These are phyloP conservation scores for Digitaria exilis DNA, from an alignment of 202 grass and related monocot species.

Conservation along the genomic window DNA sequence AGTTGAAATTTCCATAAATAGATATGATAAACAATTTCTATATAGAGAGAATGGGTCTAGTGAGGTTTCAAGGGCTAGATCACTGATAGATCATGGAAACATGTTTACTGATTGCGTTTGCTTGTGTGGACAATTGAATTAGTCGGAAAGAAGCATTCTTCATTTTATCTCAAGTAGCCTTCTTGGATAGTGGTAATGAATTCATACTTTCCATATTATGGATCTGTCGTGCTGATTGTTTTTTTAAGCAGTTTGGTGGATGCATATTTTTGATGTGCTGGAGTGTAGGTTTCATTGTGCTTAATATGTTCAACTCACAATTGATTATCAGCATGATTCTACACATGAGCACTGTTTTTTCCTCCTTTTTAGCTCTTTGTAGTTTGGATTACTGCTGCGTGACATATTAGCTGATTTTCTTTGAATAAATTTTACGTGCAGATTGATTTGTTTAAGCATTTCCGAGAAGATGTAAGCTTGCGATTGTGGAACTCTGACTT, in stretches of 20 bases:
- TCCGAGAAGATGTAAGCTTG: slow-evolving; percentile 94
- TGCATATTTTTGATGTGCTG: background rate
- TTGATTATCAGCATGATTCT: background rate
- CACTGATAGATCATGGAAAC: background rate
- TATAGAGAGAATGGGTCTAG: background rate
- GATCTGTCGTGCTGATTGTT: background rate
- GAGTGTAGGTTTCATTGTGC: background rate
- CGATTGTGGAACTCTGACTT: slow-evolving; percentile 91
- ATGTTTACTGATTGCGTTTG: background rate
- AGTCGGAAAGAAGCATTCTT: background rate
- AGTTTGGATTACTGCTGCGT: background rate
- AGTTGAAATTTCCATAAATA: background rate
- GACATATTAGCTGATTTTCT: background rate
- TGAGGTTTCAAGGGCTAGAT: background rate
- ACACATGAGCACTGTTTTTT: background rate
- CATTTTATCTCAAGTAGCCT: background rate
- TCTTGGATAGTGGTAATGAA: background rate
- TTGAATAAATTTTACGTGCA: slow-evolving; percentile 33
- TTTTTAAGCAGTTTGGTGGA: background rate
- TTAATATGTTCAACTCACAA: background rate
- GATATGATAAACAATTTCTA: too few species aligned
- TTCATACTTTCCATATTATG: background rate
- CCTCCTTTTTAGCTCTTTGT: background rate
- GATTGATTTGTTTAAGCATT: slow-evolving; percentile 93
- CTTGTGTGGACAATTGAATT: background rate